Evolutionary conservation across 2,329 filamentous ascomycete species (phyloP), one percentile per base, ranked within the genome.

Genomic region (Domatiomyces catenatus): DNA sequence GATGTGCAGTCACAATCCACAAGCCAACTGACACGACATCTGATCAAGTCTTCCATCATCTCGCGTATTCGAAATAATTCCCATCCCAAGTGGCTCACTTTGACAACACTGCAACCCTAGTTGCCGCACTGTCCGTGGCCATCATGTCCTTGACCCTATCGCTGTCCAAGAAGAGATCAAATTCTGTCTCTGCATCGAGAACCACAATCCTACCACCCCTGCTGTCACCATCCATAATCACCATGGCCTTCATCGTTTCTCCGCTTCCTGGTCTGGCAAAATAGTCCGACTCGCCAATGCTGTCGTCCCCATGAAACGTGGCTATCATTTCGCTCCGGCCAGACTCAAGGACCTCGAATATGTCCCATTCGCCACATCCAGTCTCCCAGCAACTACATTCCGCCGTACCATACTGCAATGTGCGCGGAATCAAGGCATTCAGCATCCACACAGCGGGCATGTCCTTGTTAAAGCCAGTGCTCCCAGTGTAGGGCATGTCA

Each of bases 381-480:
- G 62, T 71, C 10, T 66, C 66, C 83, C 83, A 88, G 72, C 85
- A 89, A 52, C 78, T 84, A 72, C 84, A 89, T 2, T 68, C 65
- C 6, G 69, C 63, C 46, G 69, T 67, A 55, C 74, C 73, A 68
- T 88, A 88, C 64, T 88, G 83, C 4, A 75, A 69, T 4, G 81
- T 80, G 53, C 80, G 79, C 22, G 83, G 79, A 54, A 89, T 85
- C 53, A 77, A 74, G 17, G 77, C 80, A 67, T 89, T 89, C 53
- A 89, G 75, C 47, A 82, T 70, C 85, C 85, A 89, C 64, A 83
- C 75, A 43, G 84, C 80, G 7, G 84, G 83, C 75, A 84, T 84
- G 66, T 88, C 79, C 43, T 64, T 70, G 61, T 80, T 76, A 59
- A 70, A 71, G n/a, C 58, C 59, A 1, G 63, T 67, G 48, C 70